Evolutionary conservation across 2,329 filamentous ascomycete genomes (phyloP).

Genomic region (Epichloe scottii): DNA sequence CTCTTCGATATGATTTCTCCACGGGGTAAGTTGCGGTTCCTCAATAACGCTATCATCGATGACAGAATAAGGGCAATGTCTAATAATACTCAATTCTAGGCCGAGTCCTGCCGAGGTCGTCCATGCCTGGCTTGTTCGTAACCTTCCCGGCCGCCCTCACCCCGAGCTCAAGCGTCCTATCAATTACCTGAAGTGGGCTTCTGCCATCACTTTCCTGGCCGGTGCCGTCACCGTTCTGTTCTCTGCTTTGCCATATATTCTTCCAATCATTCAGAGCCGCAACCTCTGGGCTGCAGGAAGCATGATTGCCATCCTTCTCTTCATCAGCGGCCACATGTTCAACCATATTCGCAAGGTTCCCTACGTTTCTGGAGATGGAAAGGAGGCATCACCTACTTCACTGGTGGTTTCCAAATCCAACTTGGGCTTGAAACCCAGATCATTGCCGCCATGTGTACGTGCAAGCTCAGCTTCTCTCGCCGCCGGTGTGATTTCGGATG

Average conservation of each 20-base stretch:
- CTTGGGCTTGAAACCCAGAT: slow-evolving; percentile 94
- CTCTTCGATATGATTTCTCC: slow-evolving; percentile 74
- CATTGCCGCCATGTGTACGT: slow-evolving; percentile 76
- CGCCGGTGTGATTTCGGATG: neutral
- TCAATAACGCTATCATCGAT: too few species aligned
- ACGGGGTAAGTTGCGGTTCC: slow-evolving; percentile 45
- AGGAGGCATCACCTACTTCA: slow-evolving; percentile 83
- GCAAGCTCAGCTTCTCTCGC: neutral
- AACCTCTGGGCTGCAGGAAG: slow-evolving; percentile 90
- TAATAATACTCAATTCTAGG: slow-evolving; percentile 30
- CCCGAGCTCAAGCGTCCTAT: slow-evolving; percentile 71
- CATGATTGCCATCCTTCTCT: slow-evolving; percentile 78
- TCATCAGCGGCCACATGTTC: slow-evolving; percentile 97
- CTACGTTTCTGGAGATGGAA: slow-evolving; percentile 75
- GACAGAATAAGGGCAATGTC: neutral
- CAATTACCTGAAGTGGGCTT: slow-evolving; percentile 69
- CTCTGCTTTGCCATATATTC: slow-evolving; percentile 63
- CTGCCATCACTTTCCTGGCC: slow-evolving; percentile 54
- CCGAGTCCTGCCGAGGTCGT: slow-evolving; percentile 64
- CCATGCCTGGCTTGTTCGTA: slow-evolving; percentile 64
- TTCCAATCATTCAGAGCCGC: slow-evolving; percentile 75
- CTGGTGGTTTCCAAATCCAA: slow-evolving; percentile 84
- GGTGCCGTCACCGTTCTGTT: slow-evolving; percentile 56
- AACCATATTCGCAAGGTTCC: slow-evolving; percentile 96
- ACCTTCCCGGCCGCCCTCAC: slow-evolving; percentile 66